Conservation (phyloP, 2,329 filamentous ascomycete species). For the Herpotrichia juniperi region DNA sequence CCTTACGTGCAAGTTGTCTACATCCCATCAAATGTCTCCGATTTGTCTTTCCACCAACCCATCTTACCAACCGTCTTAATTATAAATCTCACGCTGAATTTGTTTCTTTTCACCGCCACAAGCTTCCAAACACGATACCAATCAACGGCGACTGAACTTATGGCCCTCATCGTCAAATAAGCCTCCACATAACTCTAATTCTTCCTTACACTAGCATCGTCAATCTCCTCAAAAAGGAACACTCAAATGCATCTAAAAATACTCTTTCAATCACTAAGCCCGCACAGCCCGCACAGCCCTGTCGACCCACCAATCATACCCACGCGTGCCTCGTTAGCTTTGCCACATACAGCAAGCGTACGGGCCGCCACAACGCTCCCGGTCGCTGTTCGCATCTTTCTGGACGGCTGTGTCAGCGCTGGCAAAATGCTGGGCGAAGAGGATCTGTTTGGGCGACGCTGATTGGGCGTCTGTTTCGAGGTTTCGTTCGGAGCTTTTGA, state of each 20-base stretch:
- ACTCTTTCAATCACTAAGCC: slow-evolving; percentile 1
- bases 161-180: neutral
- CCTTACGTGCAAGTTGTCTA: too few species aligned
- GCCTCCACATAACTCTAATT: neutral
- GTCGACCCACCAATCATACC: neutral
- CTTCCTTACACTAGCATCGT: neutral
- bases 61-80: neutral
- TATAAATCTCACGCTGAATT: neutral
- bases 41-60: neutral
- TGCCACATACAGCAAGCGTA: neutral
- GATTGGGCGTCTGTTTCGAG: neutral
- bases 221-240: neutral
- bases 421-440: neutral
- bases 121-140: neutral
- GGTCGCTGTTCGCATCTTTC: neutral
- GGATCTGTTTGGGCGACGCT: neutral
- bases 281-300: slow-evolving; percentile 1
- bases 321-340: neutral
- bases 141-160: neutral
- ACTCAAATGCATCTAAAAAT: slow-evolving; percentile 1
- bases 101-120: neutral
- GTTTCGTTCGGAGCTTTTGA: neutral
- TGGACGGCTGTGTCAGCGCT: neutral
- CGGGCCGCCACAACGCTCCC: neutral
- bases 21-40: too few species aligned